Evolutionary conservation across 2,329 filamentous ascomycete genomes (phyloP).

Genomic region (Penicillium decumbens): DNA sequence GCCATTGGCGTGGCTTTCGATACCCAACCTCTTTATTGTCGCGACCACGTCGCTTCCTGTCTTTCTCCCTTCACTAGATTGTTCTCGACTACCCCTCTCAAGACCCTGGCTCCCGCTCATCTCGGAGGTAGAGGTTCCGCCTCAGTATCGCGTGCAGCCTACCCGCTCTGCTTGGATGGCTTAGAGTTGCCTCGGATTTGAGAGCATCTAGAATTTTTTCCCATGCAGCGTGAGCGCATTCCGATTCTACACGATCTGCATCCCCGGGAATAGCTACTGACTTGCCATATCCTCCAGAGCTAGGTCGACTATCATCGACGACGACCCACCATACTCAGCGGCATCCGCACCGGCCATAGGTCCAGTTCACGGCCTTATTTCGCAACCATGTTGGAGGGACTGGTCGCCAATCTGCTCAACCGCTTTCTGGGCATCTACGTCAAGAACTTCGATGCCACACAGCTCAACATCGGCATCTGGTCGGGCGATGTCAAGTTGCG

Average conservation of each 20-base stretch:
- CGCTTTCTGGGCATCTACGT: conserved; percentile 99
- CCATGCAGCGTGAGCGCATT: not conserved
- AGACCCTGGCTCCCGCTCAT: conserved; percentile 9
- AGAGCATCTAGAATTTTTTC: conserved; percentile 22
- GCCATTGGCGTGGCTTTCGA: conserved; percentile 21
- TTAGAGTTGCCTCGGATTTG: conserved; percentile 15
- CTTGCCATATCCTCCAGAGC: conserved; percentile 7
- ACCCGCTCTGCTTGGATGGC: conserved; percentile 29
- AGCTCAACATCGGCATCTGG: conserved; percentile 98
- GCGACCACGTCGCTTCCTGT: conserved; percentile 7
- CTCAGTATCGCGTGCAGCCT: conserved; percentile 28
- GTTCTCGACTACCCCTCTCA: not conserved
- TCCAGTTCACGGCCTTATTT: conserved; percentile 66
- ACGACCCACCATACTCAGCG: conserved; percentile 8
- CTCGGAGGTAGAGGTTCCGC: conserved; percentile 18
- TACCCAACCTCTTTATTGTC: conserved; percentile 16
- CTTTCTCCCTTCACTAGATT: not conserved
- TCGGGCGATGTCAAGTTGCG: conserved; percentile 94
- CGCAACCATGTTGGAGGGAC: conserved; percentile 84
- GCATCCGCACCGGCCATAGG: conserved; percentile 28
- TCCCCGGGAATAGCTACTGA: conserved; percentile 2
- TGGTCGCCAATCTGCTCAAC: conserved; percentile 95
- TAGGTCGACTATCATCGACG: conserved; percentile 11
- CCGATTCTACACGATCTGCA: not conserved
- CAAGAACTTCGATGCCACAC: conserved; percentile 96